Evolutionary conservation across 208 protist genomes (phyloP), one percentile per base, ranked within the genome.

Genomic region (Crithidia expoeki): DNA sequence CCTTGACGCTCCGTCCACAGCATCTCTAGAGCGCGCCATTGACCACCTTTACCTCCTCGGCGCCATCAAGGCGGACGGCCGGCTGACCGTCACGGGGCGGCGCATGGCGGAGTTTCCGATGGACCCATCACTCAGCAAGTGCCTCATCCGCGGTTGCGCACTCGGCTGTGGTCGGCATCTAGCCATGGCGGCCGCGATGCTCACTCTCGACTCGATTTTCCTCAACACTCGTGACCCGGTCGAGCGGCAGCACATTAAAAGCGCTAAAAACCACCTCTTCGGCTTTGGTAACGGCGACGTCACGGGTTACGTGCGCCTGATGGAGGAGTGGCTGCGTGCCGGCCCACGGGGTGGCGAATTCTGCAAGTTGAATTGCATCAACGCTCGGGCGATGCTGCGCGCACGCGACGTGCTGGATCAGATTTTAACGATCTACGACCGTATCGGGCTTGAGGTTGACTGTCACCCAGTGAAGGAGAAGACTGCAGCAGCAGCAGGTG

Each of bases 61-160:
- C 12, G 99, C 99, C 0, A 92, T 99, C 72, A 97, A 99, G 75
- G 94, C 98, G 33, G 94, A 99, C 27, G 98, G 98, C 17, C 77
- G 97, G 2, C 85, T 99, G 0, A 99, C 99, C 6, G 83, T 95
- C 14, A 85, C 97, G 1, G 99, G 99, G 0, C 56, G 86, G n/a
- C 94, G 94, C 40, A 99, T 99, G 98, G 82, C 98, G 4, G 98
- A 99, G 77, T 99, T 99, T 72, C 98, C 99, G 65, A 78, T 99
- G 61, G 98, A 99, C 61, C 98, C 99, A 27, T 97, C 98, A 72
- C 79, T 99, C 5, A 92, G 96, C 44, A 99, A 99, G 77, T 90
- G 90, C 65, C 81, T 98, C 40, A 79, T 98, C 59, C 80, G 77
- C 10, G 85, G 83, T 17, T 80, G 83, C 33, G 69, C 75, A 19